A percentile compares a stretch with the other conserved stretches of the same genome.
These are phyloP conservation scores for Phytophthora pini DNA, from an alignment of 352 stramenopile species.

Conservation along the genomic window DNA sequence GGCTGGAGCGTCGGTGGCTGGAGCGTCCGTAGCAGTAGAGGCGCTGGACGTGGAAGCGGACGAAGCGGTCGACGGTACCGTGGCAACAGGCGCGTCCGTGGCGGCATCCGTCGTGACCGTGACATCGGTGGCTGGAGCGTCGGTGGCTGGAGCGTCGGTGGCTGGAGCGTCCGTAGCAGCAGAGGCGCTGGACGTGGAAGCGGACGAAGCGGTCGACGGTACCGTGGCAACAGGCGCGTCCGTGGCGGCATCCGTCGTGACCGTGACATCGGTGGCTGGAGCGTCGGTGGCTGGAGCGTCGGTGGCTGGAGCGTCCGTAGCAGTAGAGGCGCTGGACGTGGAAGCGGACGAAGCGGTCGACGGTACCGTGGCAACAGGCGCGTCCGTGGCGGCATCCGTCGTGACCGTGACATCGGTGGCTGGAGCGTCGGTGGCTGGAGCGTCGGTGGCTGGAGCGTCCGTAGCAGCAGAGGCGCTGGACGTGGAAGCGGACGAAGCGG, in stretches of 20 bases:
- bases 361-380: background rate
- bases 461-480: background rate
- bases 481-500: background rate
- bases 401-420: background rate
- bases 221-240: background rate
- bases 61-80: background rate
- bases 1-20: background rate
- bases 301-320: background rate
- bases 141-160: background rate
- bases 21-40: background rate
- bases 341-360: background rate
- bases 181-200: background rate
- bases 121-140: background rate
- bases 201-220: background rate
- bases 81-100: background rate
- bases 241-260: background rate
- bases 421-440: background rate
- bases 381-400: conserved; percentile 1
- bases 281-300: background rate
- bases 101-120: background rate
- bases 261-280: background rate
- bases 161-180: background rate
- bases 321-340: background rate
- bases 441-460: background rate
- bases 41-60: background rate